Evolutionary conservation across 2,329 filamentous ascomycete species (phyloP).

Genomic region (Myriosclerotinia scirpicola): DNA sequence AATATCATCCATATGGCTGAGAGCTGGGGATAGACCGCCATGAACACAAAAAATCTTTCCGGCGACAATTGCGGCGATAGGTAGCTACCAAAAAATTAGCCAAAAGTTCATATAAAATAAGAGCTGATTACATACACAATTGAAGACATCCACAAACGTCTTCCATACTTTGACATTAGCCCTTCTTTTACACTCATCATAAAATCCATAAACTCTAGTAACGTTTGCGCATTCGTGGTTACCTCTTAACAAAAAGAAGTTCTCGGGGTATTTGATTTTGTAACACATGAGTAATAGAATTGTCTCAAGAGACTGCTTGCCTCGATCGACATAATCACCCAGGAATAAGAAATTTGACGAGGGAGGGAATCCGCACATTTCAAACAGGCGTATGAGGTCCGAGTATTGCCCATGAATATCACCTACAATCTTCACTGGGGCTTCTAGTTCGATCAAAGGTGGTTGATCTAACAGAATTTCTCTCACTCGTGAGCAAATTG

Average conservation of each 20-base stretch:
- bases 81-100: constrained; percentile 51
- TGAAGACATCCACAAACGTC: constrained; percentile 95
- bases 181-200: constrained; percentile 94
- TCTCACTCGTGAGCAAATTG: constrained; percentile 84
- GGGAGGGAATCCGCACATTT: constrained; percentile 97
- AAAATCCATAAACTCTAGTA: constrained; percentile 94
- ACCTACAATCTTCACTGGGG: constrained; percentile 96
- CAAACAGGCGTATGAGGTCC: constrained; percentile 93
- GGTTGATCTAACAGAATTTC: constrained; percentile 92
- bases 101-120: background rate
- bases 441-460: constrained; percentile 84
- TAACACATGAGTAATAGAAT: constrained; percentile 92
- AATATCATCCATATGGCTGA: constrained; percentile 98
- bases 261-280: constrained; percentile 95
- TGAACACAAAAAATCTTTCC: constrained; percentile 98
- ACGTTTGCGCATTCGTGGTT: constrained; percentile 98
- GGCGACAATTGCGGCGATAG: constrained; percentile 94
- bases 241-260: constrained; percentile 91
- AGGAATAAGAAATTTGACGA: constrained; percentile 90
- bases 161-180: constrained; percentile 99
- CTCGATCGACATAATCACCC: constrained; percentile 93
- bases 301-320: constrained; percentile 93
- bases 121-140: constrained; percentile 53
- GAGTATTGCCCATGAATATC: constrained; percentile 97
- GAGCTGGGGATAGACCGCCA: constrained; percentile 85